Evolutionary conservation across 768 basidiomycete species (phyloP).

Genomic region (Crepidotus variabilis): DNA sequence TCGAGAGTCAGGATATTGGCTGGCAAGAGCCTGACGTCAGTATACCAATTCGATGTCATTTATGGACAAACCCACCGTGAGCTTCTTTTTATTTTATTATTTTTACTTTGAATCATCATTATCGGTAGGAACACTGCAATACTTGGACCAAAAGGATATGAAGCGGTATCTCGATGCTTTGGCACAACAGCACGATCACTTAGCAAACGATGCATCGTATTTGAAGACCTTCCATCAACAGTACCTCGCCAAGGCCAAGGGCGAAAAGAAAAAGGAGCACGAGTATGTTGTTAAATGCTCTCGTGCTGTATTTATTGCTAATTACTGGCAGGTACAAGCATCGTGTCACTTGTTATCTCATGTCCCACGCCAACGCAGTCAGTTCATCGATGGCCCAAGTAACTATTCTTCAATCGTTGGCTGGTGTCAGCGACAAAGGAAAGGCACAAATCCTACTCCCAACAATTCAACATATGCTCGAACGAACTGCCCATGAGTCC

Average conservation of each 20-base stretch:
- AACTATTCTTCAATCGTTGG: slow-evolving; percentile 45
- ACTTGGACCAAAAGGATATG: slow-evolving; percentile 62
- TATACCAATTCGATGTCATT: slow-evolving; percentile 72
- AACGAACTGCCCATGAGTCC: slow-evolving; percentile 11
- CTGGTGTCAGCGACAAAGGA: slow-evolving; percentile 42
- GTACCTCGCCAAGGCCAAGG: slow-evolving; percentile 41
- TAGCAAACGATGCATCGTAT: slow-evolving; percentile 57
- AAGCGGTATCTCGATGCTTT: slow-evolving; percentile 55
- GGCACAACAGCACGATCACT: slow-evolving; percentile 46
- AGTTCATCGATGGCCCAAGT: slow-evolving; percentile 43
- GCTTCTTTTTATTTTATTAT: slow-evolving; percentile 18
- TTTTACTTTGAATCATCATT: neutral
- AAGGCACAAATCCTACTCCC: slow-evolving; percentile 57
- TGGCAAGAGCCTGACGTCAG: slow-evolving; percentile 40
- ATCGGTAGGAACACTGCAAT: slow-evolving; percentile 51
- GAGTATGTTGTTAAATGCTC: slow-evolving; percentile 36
- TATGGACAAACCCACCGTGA: slow-evolving; percentile 62
- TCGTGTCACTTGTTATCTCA: slow-evolving; percentile 68
- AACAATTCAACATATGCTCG: slow-evolving; percentile 40
- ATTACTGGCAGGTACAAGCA: slow-evolving; percentile 54
- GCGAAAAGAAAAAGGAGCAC: slow-evolving; percentile 52
- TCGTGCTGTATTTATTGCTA: neutral
- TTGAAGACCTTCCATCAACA: slow-evolving; percentile 58
- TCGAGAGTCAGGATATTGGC: slow-evolving; percentile 38
- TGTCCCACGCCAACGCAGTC: slow-evolving; percentile 74